A percentile compares a stretch with the other conserved stretches of the same genome.
Evolutionary conservation across 2,329 filamentous ascomycete species (phyloP).

Genomic region (Paraphoma chrysanthemicola): DNA sequence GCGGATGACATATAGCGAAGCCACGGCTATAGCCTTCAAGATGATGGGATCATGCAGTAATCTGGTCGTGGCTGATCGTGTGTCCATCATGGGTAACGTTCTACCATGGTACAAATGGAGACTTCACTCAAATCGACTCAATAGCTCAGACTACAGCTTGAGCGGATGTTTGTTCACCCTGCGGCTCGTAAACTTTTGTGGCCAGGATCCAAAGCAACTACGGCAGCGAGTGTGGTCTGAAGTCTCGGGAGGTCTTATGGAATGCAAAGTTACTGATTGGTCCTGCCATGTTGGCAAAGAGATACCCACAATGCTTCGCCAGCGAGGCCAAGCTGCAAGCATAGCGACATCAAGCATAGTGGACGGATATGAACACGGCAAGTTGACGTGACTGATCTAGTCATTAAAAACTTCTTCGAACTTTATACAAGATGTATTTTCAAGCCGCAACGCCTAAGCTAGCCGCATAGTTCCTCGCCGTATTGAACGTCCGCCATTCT

Average conservation of each 20-base stretch:
- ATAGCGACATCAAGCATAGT: no score
- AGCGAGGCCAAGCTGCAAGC: no score
- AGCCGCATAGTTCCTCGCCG: constrained; percentile 31
- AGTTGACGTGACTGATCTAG: no score
- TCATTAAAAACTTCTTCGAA: no score
- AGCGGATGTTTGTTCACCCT: background rate
- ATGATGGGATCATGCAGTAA: background rate
- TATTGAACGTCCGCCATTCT: constrained; percentile 45
- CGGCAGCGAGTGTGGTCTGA: background rate
- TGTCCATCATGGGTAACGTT: background rate
- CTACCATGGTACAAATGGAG: background rate
- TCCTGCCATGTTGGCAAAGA: no score
- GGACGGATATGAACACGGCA: no score
- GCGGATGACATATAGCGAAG: no score
- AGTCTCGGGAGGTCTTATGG: background rate
- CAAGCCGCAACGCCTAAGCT: background rate
- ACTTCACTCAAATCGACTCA: background rate
- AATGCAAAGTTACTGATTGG: no score
- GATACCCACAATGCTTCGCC: no score
- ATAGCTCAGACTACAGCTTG: background rate
- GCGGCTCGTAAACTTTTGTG: background rate
- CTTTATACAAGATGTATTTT: no score
- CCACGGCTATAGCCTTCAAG: background rate
- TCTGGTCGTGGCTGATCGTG: background rate
- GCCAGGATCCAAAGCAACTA: background rate